Evolutionary conservation across 768 basidiomycete genomes (phyloP), one percentile per base, ranked within the genome.

Genomic region (Phaffia australis): DNA sequence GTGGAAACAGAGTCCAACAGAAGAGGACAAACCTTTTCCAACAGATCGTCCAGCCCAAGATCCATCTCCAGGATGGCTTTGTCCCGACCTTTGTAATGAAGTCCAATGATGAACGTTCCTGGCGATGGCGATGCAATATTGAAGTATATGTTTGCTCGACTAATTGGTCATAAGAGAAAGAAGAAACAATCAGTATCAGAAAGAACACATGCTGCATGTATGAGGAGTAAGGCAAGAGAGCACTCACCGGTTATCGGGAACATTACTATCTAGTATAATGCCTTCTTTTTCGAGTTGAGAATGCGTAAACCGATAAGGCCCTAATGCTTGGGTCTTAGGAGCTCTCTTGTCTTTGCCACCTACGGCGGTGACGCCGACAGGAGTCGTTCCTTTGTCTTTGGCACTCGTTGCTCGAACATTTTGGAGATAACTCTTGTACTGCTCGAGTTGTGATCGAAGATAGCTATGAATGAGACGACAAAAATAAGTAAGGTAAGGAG

Each of bases 21-120:
- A 60, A 21, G 46, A 49, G 19, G 14, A 73, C 83, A 32, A 70
- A 91, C 92, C 87, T 97, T 97, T 78, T 98, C 94, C 74, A 97
- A 78, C 70, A 98, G 77, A 78, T 99, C 94, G 77, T 99, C 94
- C 72, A 98, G 95, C 80, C 97, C 97, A 63, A 98, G 83, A 78
- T 95, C 92, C 95, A 98, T 98, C 81, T 99, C 95, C 48, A 98
- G 83, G 72, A 99, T 98, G 21, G 95, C 94, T 79, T 97, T 97
- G 74, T 99, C 95, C 23, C 95, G 84, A 51, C 95, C 95, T 77
- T 95, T 97, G 80, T 98, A 99, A 77, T 98, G 94, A 61, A 99
- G 80, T 3, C 94, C 95, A 70, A 99, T 99, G 76, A 99, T 93
- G 77, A 97, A 99, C 11, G 95, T 95, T 56, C 95, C 95, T 0